Conservation (phyloP, 1,284 basidiomycete genomes). For the Papiliotrema flavescens region DNA sequence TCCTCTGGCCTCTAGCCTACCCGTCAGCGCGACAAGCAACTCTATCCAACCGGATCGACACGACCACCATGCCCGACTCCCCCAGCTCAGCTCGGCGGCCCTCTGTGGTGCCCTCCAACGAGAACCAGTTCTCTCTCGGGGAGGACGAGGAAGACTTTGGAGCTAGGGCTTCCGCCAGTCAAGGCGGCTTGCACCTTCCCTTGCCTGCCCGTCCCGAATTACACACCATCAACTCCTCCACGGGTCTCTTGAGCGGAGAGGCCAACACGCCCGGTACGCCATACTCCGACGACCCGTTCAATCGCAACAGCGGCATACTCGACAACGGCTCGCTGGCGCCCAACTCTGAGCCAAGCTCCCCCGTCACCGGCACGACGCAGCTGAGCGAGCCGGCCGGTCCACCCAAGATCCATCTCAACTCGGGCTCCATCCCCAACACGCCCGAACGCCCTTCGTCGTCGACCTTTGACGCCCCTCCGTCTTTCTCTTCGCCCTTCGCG, state of each 20-base stretch:
- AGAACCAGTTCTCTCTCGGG: too few species aligned
- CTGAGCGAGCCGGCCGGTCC: background rate
- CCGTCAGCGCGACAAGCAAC: too few species aligned
- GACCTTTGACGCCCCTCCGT: slow-evolving; percentile 3
- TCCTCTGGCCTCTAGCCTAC: too few species aligned
- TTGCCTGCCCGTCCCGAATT: slow-evolving; percentile 2
- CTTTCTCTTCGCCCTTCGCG: slow-evolving; percentile 1
- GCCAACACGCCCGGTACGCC: background rate
- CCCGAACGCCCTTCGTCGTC: slow-evolving; percentile 5
- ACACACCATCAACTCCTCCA: background rate
- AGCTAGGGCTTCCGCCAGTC: too few species aligned
- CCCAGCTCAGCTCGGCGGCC: too few species aligned
- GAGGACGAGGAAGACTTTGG: too few species aligned
- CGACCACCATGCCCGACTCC: too few species aligned
- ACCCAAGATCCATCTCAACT: slow-evolving; percentile 13
- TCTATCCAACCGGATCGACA: too few species aligned
- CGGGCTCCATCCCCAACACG: slow-evolving; percentile 6
- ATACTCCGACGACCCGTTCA: background rate
- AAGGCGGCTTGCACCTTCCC: background rate
- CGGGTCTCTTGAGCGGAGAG: slow-evolving; percentile 1
- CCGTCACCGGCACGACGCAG: background rate
- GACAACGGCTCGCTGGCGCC: background rate
- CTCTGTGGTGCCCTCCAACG: too few species aligned
- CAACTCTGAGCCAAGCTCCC: background rate
- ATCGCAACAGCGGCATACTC: background rate